Evolutionary conservation across 805 yeast species (phyloP).

Genomic region (Lachancea waltii): DNA sequence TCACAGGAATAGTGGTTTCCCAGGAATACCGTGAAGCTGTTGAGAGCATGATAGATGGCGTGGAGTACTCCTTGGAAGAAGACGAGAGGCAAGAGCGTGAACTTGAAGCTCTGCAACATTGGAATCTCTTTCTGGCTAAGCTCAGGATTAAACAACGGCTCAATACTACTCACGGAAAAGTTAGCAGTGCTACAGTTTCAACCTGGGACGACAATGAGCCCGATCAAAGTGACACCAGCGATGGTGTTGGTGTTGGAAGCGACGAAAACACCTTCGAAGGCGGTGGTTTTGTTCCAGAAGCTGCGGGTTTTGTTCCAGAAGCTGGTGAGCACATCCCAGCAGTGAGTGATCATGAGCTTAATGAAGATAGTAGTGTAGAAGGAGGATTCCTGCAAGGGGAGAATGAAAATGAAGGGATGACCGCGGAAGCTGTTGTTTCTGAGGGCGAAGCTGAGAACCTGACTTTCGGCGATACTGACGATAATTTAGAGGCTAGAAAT

Average conservation of each 20-base stretch:
- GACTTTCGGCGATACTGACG: too few relatives aligned
- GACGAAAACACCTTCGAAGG: conserved; percentile 15
- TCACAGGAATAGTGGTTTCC: conserved; percentile 74
- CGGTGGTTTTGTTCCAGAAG: conserved; percentile 9
- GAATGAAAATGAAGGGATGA: background rate
- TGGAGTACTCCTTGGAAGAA: conserved; percentile 27
- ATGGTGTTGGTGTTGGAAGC: conserved; percentile 10
- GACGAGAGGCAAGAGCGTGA: conserved; percentile 40
- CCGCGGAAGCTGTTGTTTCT: background rate
- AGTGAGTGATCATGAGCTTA: too few relatives aligned
- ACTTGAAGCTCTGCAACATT: conserved; percentile 39
- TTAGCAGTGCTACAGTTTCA: too few relatives aligned
- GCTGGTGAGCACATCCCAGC: background rate
- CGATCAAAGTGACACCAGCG: conserved; percentile 8
- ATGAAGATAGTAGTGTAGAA: background rate
- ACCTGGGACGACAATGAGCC: too few relatives aligned
- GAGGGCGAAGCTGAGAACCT: too few relatives aligned
- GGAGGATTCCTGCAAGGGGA: background rate
- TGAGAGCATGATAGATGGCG: conserved; percentile 25
- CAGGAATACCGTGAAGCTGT: conserved; percentile 39
- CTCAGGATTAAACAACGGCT: conserved; percentile 33
- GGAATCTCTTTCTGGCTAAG: conserved; percentile 33
- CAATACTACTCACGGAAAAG: conserved; percentile 41
- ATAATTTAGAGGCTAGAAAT: too few relatives aligned
- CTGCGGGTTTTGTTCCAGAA: conserved; percentile 6